These are phyloP conservation scores for Testicularia cyperi DNA, from an alignment of 1,284 basidiomycete species.

Conservation along the genomic window DNA sequence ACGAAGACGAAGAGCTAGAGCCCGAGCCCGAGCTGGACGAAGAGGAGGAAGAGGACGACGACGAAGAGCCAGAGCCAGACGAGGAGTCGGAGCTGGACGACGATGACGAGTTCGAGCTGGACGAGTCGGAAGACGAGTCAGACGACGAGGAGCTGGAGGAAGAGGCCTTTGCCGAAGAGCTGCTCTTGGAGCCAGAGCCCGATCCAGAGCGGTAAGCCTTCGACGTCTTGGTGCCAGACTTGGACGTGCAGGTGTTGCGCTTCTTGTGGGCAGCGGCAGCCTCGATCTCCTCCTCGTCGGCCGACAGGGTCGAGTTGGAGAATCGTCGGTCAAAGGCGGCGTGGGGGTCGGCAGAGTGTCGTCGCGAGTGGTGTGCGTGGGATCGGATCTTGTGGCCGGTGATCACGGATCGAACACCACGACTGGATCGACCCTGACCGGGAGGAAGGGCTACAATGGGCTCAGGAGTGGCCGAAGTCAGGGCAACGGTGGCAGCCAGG, in stretches of 20 bases:
- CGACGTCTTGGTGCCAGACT: conserved; percentile 8
- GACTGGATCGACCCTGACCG: conserved; percentile 35
- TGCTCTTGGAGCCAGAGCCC: neutral
- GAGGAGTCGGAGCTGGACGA: conserved; percentile 6
- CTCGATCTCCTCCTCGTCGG: conserved; percentile 19
- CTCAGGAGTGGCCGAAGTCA: conserved; percentile 22
- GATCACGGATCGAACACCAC: conserved; percentile 36
- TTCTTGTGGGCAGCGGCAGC: conserved; percentile 20
- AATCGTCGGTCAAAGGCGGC: conserved; percentile 9
- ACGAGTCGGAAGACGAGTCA: neutral
- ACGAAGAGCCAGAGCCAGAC: neutral
- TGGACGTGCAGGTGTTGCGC: conserved; percentile 28
- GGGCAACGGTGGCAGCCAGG: conserved; percentile 19
- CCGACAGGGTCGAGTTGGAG: conserved; percentile 24
- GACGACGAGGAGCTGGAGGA: conserved; percentile 3
- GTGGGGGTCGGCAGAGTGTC: conserved; percentile 9
- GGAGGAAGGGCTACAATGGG: conserved; percentile 16
- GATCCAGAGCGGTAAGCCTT: conserved; percentile 11
- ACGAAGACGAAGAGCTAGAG: conserved; percentile 3
- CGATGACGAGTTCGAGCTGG: conserved; percentile 8
- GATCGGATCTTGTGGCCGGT: conserved; percentile 44
- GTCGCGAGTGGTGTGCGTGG: conserved; percentile 35
- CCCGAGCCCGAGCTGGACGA: conserved; percentile 2
- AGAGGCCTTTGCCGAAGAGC: neutral
- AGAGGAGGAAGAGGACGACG: neutral